Evolutionary conservation across 78 protist genomes (phyloP).

Genomic region (Fonticula alba): DNA sequence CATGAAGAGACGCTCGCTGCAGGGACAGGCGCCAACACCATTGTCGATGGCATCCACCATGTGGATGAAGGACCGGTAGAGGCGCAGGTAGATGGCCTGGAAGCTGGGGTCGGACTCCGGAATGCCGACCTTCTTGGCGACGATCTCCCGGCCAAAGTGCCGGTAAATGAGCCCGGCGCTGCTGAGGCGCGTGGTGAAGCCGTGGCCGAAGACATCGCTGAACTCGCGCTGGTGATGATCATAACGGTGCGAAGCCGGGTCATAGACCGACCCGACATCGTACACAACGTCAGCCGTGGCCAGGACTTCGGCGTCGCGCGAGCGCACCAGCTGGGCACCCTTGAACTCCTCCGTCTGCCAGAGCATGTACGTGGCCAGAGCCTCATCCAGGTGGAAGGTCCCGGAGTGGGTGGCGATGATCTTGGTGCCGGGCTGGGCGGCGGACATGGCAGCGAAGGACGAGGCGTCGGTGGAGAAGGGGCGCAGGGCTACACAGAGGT

Average conservation of each 20-base stretch:
- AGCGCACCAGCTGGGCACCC: slow-evolving; percentile 25
- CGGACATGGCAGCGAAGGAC: too few relatives aligned
- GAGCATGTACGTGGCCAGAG: slow-evolving; percentile 58
- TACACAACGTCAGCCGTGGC: slow-evolving; percentile 28
- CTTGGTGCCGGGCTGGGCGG: too few relatives aligned
- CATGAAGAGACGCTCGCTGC: slow-evolving; percentile 13
- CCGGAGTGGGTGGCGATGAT: slow-evolving; percentile 61
- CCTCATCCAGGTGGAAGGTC: slow-evolving; percentile 74
- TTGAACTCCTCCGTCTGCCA: slow-evolving; percentile 12
- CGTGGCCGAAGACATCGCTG: slow-evolving; percentile 13
- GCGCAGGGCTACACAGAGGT: too few relatives aligned
- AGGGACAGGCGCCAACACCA: slow-evolving; percentile 29
- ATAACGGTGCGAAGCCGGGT: slow-evolving; percentile 28
- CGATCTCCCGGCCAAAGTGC: slow-evolving; percentile 56
- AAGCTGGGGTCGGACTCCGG: slow-evolving; percentile 10
- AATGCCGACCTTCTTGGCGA: slow-evolving; percentile 1
- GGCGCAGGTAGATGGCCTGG: slow-evolving; percentile 18
- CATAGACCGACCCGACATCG: slow-evolving; percentile 75
- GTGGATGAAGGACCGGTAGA: slow-evolving; percentile 32
- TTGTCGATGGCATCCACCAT: slow-evolving; percentile 68
- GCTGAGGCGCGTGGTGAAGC: slow-evolving; percentile 11
- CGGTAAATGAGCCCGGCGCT: slow-evolving; percentile 51
- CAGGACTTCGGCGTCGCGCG: slow-evolving; percentile 42
- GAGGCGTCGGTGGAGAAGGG: too few relatives aligned
- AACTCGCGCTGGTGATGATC: slow-evolving; percentile 80